These are phyloP conservation scores for Scheffersomyces insectosa DNA, from an alignment of 1,139 yeast genomes.

Conservation along the genomic window DNA sequence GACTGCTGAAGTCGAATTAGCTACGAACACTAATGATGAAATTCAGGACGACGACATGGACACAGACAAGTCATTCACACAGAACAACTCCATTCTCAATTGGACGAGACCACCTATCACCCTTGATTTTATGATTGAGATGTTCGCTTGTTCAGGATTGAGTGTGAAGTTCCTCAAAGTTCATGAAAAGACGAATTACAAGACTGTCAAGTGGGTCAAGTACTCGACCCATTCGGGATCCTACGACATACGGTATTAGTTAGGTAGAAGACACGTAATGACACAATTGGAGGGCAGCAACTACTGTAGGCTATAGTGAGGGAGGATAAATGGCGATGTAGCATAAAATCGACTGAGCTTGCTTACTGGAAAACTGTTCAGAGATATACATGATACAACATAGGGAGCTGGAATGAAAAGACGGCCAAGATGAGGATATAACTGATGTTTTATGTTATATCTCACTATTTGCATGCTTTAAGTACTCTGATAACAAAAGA, in stretches of 20 bases:
- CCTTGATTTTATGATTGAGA: slow-evolving; percentile 65
- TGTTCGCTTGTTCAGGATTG: slow-evolving; percentile 80
- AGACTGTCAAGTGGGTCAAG: slow-evolving; percentile 85
- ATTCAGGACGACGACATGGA: slow-evolving; percentile 3
- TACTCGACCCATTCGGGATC: slow-evolving; percentile 76
- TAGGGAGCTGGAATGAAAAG: not conserved
- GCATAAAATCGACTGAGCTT: not conserved
- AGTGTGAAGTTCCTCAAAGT: slow-evolving; percentile 74
- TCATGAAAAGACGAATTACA: slow-evolving; percentile 62
- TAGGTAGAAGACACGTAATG: no score
- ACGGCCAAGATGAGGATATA: no score
- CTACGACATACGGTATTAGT: slow-evolving; percentile 69
- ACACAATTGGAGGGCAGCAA: no score
- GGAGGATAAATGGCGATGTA: no score
- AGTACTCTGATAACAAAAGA: no score
- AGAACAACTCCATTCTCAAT: slow-evolving; percentile 17
- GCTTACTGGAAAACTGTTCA: not conserved
- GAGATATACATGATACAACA: not conserved
- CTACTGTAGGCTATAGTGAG: no score
- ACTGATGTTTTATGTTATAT: no score
- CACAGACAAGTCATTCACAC: not conserved
- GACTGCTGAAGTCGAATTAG: slow-evolving; percentile 50
- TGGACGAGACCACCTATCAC: slow-evolving; percentile 83
- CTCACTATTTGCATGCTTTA: no score
- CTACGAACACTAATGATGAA: slow-evolving; percentile 17